These are phyloP conservation scores for Pseudonitzschia multiseries DNA, from an alignment of 108 stramenopile species.

Conservation along the genomic window DNA sequence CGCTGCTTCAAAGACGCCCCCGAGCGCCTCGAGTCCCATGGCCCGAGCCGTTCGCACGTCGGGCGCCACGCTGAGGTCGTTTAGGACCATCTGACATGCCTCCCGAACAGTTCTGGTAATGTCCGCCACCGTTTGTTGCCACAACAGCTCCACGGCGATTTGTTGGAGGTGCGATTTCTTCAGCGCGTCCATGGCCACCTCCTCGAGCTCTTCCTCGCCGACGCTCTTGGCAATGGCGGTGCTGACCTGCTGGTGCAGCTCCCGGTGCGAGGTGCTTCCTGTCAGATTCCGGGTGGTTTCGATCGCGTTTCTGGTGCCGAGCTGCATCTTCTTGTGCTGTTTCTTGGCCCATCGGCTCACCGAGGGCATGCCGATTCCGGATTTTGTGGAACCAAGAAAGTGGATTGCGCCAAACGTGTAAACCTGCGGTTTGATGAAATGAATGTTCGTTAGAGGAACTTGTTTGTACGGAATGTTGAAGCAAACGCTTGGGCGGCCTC, in stretches of 20 bases:
- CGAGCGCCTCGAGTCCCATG: conserved; percentile 50
- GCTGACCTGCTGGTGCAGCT: conserved; percentile 41
- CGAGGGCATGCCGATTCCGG: conserved; percentile 71
- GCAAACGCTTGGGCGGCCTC: neutral
- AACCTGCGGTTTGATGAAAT: conserved; percentile 21
- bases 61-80: conserved; percentile 60
- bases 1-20: conserved; percentile 46
- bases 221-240: conserved; percentile 59
- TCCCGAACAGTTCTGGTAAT: conserved; percentile 75
- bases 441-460: neutral
- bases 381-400: conserved; percentile 62
- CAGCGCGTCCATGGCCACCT: conserved; percentile 43
- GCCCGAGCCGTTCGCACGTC: conserved; percentile 59
- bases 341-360: conserved; percentile 67
- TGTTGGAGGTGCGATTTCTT: conserved; percentile 22
- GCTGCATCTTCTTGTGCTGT: conserved; percentile 38
- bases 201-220: conserved; percentile 43
- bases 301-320: conserved; percentile 31
- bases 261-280: conserved; percentile 48
- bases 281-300: conserved; percentile 38
- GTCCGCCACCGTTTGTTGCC: conserved; percentile 81
- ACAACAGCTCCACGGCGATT: conserved; percentile 51
- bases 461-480: neutral
- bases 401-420: conserved; percentile 61
- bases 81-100: conserved; percentile 69